These are phyloP conservation scores for Epichloe gansuensis DNA, from an alignment of 2,329 filamentous ascomycete species.

Conservation along the genomic window DNA sequence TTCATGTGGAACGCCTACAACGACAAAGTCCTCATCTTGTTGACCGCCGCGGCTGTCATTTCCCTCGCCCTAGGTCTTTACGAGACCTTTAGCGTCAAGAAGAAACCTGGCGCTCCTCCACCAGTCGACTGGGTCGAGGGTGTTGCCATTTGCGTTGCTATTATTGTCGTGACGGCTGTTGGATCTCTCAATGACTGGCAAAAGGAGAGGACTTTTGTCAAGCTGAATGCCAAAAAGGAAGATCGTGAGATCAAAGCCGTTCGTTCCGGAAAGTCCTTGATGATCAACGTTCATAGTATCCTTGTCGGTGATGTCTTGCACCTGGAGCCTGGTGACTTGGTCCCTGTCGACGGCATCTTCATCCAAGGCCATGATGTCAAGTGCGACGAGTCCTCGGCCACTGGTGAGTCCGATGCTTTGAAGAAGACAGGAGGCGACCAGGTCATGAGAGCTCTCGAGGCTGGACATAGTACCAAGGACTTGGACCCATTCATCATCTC, in stretches of 20 bases:
- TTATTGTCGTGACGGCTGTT: slow-evolving; percentile 23
- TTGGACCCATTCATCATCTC: slow-evolving; percentile 54
- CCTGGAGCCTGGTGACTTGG: slow-evolving; percentile 55
- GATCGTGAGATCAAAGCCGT: slow-evolving; percentile 54
- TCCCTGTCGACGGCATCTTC: slow-evolving; percentile 59
- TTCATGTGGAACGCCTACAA: slow-evolving; percentile 60
- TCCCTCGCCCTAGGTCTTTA: slow-evolving; percentile 60
- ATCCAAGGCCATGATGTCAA: slow-evolving; percentile 40
- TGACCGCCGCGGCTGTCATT: slow-evolving; percentile 54
- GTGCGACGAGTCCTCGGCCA: slow-evolving; percentile 62
- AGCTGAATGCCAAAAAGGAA: slow-evolving; percentile 48
- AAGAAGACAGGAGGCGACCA: slow-evolving; percentile 50
- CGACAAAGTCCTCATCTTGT: slow-evolving; percentile 58
- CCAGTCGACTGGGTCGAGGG: slow-evolving; percentile 56
- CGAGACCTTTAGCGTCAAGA: slow-evolving; percentile 44
- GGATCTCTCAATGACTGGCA: slow-evolving; percentile 51
- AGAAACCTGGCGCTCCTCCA: slow-evolving; percentile 36
- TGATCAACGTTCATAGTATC: slow-evolving; percentile 53
- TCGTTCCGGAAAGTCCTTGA: slow-evolving; percentile 49
- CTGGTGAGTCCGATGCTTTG: slow-evolving; percentile 60
- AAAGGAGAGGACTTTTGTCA: slow-evolving; percentile 52
- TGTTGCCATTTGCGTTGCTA: slow-evolving; percentile 52
- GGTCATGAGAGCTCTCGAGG: slow-evolving; percentile 41
- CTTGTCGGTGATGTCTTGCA: slow-evolving; percentile 58
- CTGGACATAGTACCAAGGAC: slow-evolving; percentile 30